phyloP scores from a whole-genome alignment of 2,329 filamentous ascomycete genomes.

The Trichoderma sp. region DNA sequence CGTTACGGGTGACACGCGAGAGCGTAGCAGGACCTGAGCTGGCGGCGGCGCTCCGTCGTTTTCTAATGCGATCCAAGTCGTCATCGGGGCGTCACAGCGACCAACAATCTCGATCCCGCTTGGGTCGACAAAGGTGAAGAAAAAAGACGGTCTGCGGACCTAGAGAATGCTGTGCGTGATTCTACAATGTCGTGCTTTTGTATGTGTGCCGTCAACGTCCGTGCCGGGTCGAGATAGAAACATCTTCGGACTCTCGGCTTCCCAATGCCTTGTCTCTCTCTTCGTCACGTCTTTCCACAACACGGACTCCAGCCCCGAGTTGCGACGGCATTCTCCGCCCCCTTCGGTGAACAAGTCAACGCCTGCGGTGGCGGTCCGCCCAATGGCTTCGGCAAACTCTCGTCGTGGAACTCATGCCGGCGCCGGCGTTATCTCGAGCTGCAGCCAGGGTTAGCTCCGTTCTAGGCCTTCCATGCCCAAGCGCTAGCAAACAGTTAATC shows the following conservation, averaged over 20 bases:
- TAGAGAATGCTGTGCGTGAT: neutral
- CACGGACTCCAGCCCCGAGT: neutral
- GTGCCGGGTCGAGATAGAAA: neutral
- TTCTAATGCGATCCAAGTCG: neutral
- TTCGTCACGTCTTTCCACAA: neutral
- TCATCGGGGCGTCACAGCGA: constrained; percentile 18
- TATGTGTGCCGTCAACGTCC: neutral
- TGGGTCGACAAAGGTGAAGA: neutral
- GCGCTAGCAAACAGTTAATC: constrained; percentile 8
- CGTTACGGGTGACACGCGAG: constrained; percentile 9
- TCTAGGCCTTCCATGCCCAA: constrained; percentile 19
- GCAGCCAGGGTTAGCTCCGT: constrained; percentile 20
- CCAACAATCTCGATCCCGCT: constrained; percentile 22
- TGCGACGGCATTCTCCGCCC: neutral
- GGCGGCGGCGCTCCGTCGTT: constrained; percentile 6
- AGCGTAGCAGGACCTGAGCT: constrained; percentile 2
- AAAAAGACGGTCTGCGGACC: neutral
- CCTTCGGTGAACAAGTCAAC: constrained; percentile 13
- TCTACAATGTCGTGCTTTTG: neutral
- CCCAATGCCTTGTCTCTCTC: neutral
- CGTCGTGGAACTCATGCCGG: constrained; percentile 12
- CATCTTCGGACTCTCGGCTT: neutral
- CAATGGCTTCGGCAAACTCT: constrained; percentile 25
- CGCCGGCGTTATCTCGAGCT: constrained; percentile 25
- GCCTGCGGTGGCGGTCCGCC: constrained; percentile 13